phyloP scores from a whole-genome alignment of 495 filamentous ascomycete species.

The Articulospora tetracladia region DNA sequence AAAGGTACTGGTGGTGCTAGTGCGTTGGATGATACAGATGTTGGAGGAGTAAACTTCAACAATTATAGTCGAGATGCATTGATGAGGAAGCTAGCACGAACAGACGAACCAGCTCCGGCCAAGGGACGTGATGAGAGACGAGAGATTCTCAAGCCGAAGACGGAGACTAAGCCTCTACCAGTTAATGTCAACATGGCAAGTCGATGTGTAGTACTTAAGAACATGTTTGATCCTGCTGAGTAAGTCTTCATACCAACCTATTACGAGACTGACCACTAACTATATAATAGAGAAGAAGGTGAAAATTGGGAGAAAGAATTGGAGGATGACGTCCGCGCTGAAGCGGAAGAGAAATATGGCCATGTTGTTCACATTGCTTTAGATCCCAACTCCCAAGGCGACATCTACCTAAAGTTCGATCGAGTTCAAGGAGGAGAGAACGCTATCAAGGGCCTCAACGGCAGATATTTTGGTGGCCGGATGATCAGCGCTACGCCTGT shows the following conservation, averaged over 20 bases:
- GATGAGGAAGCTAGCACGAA: slow-evolving; percentile 96
- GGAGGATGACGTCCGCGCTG: slow-evolving; percentile 87
- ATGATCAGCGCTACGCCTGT: slow-evolving; percentile 92
- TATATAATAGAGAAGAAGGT: slow-evolving; percentile 70
- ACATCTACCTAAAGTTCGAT: slow-evolving; percentile 98
- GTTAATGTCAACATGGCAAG: slow-evolving; percentile 90
- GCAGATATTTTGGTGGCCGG: slow-evolving; percentile 86
- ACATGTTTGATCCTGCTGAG: slow-evolving; percentile 92
- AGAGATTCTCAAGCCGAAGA: slow-evolving; percentile 72
- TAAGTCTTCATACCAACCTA: slow-evolving; percentile 46
- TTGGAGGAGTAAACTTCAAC: slow-evolving; percentile 98
- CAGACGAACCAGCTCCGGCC: slow-evolving; percentile 72
- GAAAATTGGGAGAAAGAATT: slow-evolving; percentile 89
- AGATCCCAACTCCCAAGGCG: slow-evolving; percentile 89
- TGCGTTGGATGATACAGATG: slow-evolving; percentile 96
- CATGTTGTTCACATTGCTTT: slow-evolving; percentile 96
- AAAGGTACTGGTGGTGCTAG: slow-evolving; percentile 87
- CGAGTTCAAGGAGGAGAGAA: slow-evolving; percentile 92
- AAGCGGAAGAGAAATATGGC: slow-evolving; percentile 96
- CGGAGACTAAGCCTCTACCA: slow-evolving; percentile 75
- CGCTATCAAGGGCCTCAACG: slow-evolving; percentile 95
- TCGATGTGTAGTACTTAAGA: slow-evolving; percentile 87
- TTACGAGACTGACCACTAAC: slow-evolving; percentile 1
- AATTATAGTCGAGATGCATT: slow-evolving; percentile 96
- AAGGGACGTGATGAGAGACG: slow-evolving; percentile 61